These are phyloP conservation scores for Leavenworthia alabamica DNA, from an alignment of 345 rosid species.

Conservation along the genomic window DNA sequence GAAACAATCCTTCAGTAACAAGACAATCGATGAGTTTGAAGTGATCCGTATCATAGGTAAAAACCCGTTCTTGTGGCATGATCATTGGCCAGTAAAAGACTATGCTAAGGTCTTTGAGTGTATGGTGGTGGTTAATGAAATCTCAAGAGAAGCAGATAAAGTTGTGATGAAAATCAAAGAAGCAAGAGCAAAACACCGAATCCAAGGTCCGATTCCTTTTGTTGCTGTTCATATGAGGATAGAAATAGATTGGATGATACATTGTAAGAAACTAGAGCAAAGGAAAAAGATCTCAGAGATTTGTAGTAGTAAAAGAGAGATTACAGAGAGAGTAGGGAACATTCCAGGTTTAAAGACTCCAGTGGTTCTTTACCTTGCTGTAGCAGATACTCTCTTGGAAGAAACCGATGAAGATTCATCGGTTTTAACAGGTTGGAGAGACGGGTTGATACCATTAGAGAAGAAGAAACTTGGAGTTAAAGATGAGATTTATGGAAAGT, in stretches of 20 bases:
- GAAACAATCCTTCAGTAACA: constrained; percentile 31
- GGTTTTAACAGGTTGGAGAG: constrained; percentile 65
- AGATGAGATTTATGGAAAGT: constrained; percentile 52
- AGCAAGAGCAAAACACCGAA: constrained; percentile 14
- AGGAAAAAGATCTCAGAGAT: constrained; percentile 53
- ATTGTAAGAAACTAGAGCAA: constrained; percentile 84
- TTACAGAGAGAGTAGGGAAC: constrained; percentile 67
- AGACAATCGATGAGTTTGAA: constrained; percentile 47
- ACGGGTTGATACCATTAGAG: constrained; percentile 66
- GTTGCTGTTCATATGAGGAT: constrained; percentile 95
- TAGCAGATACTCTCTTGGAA: constrained; percentile 74
- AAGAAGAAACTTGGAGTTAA: constrained; percentile 81
- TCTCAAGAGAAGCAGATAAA: constrained; percentile 63
- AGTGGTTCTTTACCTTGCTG: constrained; percentile 69
- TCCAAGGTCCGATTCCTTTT: constrained; percentile 31
- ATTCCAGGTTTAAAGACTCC: constrained; percentile 44
- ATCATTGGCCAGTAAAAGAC: constrained; percentile 92
- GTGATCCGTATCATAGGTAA: constrained; percentile 64
- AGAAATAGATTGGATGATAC: constrained; percentile 98
- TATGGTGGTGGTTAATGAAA: constrained; percentile 66
- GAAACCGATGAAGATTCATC: constrained; percentile 43
- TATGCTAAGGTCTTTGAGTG: constrained; percentile 87
- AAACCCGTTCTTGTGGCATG: constrained; percentile 96
- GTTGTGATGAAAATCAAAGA: constrained; percentile 67
- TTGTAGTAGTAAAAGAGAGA: constrained; percentile 86